Evolutionary conservation across 495 filamentous ascomycete species (phyloP), one percentile per base, ranked within the genome.

Genomic region (Lentithecium fluviatile): DNA sequence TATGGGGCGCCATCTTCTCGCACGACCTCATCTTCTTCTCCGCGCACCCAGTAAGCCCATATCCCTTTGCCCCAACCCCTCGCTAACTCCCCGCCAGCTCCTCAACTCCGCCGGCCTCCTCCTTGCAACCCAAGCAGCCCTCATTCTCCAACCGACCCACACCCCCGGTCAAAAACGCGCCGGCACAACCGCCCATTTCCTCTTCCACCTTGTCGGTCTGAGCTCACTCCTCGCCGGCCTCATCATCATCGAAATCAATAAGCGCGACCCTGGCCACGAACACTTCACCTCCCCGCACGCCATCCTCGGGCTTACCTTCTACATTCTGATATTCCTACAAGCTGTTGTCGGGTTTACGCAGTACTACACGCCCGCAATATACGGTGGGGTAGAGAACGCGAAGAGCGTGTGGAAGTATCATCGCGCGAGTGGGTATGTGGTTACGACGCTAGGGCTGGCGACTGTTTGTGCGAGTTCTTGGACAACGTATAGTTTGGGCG

Each of bases 331-430:
- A 34, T 70, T 83, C 3, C 56, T 88, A 4, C 93, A 97, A 71
- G 87, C 88, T 25, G 36, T 83, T 1, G 80, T 94, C 57, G 93
- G 93, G 11, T 80, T 95, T 24, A 85, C 88, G 17, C 88, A 91
- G 70, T 95, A 84, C 76, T 90, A 82, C 53, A 65, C 82, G 4
- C 91, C 91, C 0, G 58, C 61, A 0, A 55, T 95, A 0, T 89
- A 90, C 59, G 92, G 92, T 19, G 84, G 89, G 60, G 85, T 85
- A 55, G 85, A 88, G 23, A 87, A 83, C 0, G 93, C 90, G 26
- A 95, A 91, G 79, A 77, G 74, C 36, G 62, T 94, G 32, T 97
- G 91, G 76, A 96, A 95, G 70, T 96, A 91, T 66, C 93, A 97
- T 73, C 84, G 93, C 13, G 74, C 78, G 56, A 77, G 76, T n/a